phyloP scores from a whole-genome alignment of 305 asterid species.

The Withania somnifera region DNA sequence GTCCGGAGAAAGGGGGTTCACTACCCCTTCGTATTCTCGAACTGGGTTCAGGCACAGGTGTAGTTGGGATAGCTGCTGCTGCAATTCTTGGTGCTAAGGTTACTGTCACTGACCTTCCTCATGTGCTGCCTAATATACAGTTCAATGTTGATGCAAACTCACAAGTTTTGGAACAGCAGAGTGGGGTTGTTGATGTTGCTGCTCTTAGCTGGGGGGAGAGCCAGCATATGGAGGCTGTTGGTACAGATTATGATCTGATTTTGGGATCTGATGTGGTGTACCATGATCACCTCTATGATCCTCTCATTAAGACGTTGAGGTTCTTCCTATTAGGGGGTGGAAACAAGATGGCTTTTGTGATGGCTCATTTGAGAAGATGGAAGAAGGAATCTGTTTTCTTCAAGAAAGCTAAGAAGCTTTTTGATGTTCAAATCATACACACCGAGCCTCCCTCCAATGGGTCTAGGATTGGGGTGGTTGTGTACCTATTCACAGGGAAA shows the following conservation, averaged over 20 bases:
- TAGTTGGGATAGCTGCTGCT: slow-evolving; percentile 82
- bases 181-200: slow-evolving; percentile 39
- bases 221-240: slow-evolving; percentile 42
- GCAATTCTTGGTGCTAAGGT: slow-evolving; percentile 59
- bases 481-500: slow-evolving; percentile 43
- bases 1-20: neutral
- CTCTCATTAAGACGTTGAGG: slow-evolving; percentile 42
- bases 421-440: slow-evolving; percentile 36
- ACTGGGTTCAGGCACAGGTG: slow-evolving; percentile 92
- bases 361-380: slow-evolving; percentile 72
- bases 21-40: slow-evolving; percentile 51
- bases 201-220: slow-evolving; percentile 66
- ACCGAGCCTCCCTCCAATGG: slow-evolving; percentile 32
- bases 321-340: slow-evolving; percentile 27
- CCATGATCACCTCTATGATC: slow-evolving; percentile 51
- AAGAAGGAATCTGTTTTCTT: slow-evolving; percentile 60
- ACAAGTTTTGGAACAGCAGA: slow-evolving; percentile 15
- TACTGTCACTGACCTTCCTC: slow-evolving; percentile 79
- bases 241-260: slow-evolving; percentile 47
- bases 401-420: slow-evolving; percentile 52
- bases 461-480: slow-evolving; percentile 59
- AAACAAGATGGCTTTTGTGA: slow-evolving; percentile 33
- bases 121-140: slow-evolving; percentile 55
- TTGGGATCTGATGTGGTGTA: slow-evolving; percentile 76
- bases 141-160: slow-evolving; percentile 55